These are phyloP conservation scores for Clavispora santaluciae DNA, from an alignment of 805 yeast genomes.

Conservation along the genomic window DNA sequence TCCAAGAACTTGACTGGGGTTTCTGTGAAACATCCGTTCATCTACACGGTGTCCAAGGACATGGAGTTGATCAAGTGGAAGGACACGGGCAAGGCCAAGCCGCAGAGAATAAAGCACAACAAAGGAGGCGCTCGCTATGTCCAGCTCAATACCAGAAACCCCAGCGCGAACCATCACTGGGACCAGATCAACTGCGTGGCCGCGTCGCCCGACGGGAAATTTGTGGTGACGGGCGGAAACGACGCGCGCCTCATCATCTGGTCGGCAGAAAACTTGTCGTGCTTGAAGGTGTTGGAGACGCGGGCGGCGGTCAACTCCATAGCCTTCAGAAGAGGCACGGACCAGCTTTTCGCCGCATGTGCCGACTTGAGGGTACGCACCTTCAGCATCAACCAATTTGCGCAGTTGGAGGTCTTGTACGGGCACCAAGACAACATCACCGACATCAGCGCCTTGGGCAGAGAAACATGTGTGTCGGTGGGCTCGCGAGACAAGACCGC, in stretches of 20 bases:
- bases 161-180: constrained; percentile 64
- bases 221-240: constrained; percentile 85
- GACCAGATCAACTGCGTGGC: constrained; percentile 76
- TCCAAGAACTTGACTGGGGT: constrained; percentile 53
- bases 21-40: constrained; percentile 53
- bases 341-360: constrained; percentile 87
- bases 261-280: constrained; percentile 74
- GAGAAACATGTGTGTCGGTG: constrained; percentile 92
- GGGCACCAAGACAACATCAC: constrained; percentile 92
- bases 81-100: constrained; percentile 44
- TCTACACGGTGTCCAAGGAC: constrained; percentile 81
- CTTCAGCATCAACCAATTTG: constrained; percentile 75
- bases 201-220: constrained; percentile 81
- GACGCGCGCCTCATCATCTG: constrained; percentile 81
- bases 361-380: constrained; percentile 89
- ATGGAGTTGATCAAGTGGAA: constrained; percentile 78
- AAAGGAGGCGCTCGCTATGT: constrained; percentile 55
- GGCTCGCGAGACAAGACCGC: constrained; percentile 95
- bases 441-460: constrained; percentile 74
- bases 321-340: constrained; percentile 73
- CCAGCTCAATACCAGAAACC: constrained; percentile 39
- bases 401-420: constrained; percentile 85
- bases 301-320: constrained; percentile 69
- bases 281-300: constrained; percentile 73
- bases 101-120: constrained; percentile 57